phyloP scores from a whole-genome alignment of 257 asterid species.

The Solanum lycopersicoides region DNA sequence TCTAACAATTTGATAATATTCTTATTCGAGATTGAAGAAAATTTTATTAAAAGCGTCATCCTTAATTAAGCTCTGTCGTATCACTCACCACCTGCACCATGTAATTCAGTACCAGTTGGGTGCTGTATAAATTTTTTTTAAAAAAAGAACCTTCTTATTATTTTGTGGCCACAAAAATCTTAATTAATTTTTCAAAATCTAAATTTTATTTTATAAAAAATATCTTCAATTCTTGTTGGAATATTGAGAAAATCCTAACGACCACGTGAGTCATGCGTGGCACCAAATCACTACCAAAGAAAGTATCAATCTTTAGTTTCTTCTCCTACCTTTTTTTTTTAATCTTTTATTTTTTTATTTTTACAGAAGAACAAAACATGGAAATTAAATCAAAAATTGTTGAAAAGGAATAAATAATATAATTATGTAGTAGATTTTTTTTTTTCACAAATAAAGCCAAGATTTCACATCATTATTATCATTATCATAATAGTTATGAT shows the following conservation, averaged over 20 bases:
- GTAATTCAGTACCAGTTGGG: neutral
- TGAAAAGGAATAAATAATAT: neutral
- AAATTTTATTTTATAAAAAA: neutral
- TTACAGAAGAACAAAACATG: neutral
- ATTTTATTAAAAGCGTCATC: rapidly evolving
- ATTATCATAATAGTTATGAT: neutral
- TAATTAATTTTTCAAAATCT: neutral
- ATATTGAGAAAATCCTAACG: neutral
- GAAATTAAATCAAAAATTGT: neutral
- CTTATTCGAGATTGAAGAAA: rapidly evolving
- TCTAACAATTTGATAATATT: neutral
- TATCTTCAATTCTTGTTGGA: neutral
- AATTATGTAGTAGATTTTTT: neutral
- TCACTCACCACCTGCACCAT: neutral
- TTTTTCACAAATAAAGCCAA: neutral
- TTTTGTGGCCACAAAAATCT: neutral
- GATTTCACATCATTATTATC: neutral
- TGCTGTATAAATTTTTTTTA: neutral
- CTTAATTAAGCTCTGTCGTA: too few relatives aligned
- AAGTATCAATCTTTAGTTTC: neutral
- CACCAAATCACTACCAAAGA: neutral
- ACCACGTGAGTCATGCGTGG: neutral
- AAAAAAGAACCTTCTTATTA: neutral
- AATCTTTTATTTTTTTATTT: neutral
- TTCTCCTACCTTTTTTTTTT: neutral